Evolutionary conservation across 1,284 basidiomycete genomes (phyloP).

Genomic region (Sanghuangporus weigelae): DNA sequence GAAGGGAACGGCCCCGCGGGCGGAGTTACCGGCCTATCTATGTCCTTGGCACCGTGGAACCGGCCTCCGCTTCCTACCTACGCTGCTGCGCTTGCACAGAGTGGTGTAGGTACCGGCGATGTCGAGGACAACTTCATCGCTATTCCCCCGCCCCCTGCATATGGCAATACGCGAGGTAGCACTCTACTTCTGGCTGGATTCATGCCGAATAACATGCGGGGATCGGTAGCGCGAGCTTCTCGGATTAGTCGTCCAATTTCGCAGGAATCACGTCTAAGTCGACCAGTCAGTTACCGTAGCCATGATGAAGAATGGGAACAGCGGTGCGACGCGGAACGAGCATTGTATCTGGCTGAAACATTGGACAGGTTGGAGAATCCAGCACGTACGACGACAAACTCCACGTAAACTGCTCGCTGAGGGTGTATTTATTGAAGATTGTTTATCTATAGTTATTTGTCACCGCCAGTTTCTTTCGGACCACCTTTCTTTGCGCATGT

Average conservation of each 20-base stretch:
- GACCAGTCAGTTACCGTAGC: slow-evolving; percentile 50
- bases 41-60: slow-evolving; percentile 64
- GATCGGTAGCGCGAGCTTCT: slow-evolving; percentile 30
- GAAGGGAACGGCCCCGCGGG: slow-evolving; percentile 22
- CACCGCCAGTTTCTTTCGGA: neutral
- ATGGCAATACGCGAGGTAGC: slow-evolving; percentile 66
- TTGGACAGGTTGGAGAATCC: slow-evolving; percentile 43
- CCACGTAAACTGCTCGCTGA: neutral
- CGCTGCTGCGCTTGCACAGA: slow-evolving; percentile 61
- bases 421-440: neutral
- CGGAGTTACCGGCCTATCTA: slow-evolving; percentile 18
- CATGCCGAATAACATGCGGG: slow-evolving; percentile 38
- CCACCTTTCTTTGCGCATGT: neutral
- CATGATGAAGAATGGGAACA: slow-evolving; percentile 54
- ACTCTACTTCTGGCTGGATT: slow-evolving; percentile 54
- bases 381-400: neutral
- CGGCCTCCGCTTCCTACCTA: slow-evolving; percentile 65
- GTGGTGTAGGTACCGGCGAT: slow-evolving; percentile 65
- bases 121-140: slow-evolving; percentile 66
- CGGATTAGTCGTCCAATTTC: slow-evolving; percentile 17
- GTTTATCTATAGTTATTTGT: neutral
- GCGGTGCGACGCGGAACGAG: slow-evolving; percentile 46
- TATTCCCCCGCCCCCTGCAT: slow-evolving; percentile 61
- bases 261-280: slow-evolving; percentile 23
- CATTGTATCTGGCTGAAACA: slow-evolving; percentile 49